These are phyloP conservation scores for Ophiostoma novo-ulmi DNA, from an alignment of 2,329 filamentous ascomycete genomes.

Conservation along the genomic window DNA sequence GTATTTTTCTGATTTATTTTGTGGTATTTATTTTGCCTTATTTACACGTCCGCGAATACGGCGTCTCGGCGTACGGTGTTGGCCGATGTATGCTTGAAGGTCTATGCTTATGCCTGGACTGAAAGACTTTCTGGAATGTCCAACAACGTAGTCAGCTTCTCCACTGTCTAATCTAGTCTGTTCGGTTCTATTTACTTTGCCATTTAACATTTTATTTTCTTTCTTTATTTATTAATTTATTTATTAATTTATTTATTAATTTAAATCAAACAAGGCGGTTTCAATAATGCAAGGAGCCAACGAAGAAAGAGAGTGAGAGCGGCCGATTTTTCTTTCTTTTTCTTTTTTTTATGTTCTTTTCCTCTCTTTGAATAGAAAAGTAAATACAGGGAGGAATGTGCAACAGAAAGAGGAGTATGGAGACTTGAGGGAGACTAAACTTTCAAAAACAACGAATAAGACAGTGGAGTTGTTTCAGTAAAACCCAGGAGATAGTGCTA, in stretches of 20 bases:
- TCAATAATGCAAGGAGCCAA: not conserved
- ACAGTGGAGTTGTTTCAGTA: constrained; percentile 2
- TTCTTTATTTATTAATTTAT: not conserved
- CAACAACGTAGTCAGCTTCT: not conserved
- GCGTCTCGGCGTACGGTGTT: constrained; percentile 2
- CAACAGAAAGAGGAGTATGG: not conserved
- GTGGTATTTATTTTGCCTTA: not conserved
- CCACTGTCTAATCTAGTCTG: not conserved
- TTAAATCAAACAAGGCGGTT: not conserved
- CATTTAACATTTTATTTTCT: not conserved
- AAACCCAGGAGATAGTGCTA: not conserved
- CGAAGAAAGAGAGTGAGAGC: not conserved
- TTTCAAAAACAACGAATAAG: not conserved
- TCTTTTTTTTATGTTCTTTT: not conserved
- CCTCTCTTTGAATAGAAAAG: not conserved
- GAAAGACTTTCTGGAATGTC: not conserved
- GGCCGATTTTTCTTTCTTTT: not conserved
- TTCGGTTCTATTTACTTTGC: not conserved
- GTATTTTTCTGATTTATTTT: not conserved
- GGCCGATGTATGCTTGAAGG: not conserved
- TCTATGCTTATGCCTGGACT: not conserved
- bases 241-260: not conserved
- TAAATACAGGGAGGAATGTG: constrained; percentile 1
- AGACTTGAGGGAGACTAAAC: not conserved
- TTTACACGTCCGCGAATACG: not conserved